Evolutionary conservation across 768 basidiomycete species (phyloP), one percentile per base, ranked within the genome.

Genomic region (Ramaria rubella): DNA sequence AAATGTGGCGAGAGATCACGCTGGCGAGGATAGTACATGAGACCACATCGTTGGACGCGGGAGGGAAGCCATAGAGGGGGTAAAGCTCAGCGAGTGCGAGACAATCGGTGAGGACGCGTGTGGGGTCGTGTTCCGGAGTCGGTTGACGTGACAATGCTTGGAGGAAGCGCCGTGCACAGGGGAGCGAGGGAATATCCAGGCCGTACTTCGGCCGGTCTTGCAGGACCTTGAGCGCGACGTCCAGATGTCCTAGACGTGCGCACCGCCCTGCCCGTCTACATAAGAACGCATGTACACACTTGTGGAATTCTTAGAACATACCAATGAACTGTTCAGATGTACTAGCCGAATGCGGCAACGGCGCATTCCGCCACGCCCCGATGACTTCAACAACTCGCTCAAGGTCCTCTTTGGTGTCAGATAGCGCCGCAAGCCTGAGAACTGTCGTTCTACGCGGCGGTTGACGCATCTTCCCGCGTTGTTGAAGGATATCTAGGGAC

Each of bases 171-270:
- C 78, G 83, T 0, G 77, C 85, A 1, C 77, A 80, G 0, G 70
- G 60, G 9, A 79, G 69, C 2, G 79, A 77, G 7, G 62, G 55
- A 14, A 87, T 72, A 21, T 71, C 65, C 17, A 87, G 60, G 49
- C 79, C 77, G 65, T 86, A 85, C 64, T 81, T 82, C 14, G 81
- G 72, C 56, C 77, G 83, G 63, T 87, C 70, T 21, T 80, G 78
- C 63, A 85, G 83, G 21, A 85, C 78, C 31, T 77, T 69, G 12
- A 88, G 70, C 3, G 84, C 83, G 36, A 86, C 74, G 24, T 69
- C 62, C 3, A 81, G 80, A 56, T 80, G 80, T 14, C 69, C 64
- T 1, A 86, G 75, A 62, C 84, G 76, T 58, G 77, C 72, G 53
- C 84, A 87, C 8, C 86, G 85, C 23, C 79, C 85, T 88, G 50